Evolutionary conservation across 1,284 basidiomycete genomes (phyloP), one percentile per base, ranked within the genome.

Genomic region (Rhodotorula sp.): DNA sequence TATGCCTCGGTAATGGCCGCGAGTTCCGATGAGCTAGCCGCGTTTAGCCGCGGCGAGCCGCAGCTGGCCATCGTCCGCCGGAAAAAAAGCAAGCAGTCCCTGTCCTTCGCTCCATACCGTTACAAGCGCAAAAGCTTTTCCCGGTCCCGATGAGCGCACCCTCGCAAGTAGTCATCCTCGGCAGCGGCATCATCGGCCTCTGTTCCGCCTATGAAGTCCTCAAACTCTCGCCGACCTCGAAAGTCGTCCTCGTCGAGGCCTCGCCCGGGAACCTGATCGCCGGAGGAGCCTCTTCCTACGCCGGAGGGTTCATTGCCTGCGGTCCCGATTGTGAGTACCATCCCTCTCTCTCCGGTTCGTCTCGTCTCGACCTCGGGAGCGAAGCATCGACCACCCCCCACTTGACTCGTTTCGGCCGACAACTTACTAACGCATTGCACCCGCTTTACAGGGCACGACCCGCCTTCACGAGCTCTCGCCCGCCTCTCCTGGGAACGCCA

Each of bases 161-260:
- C 61, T 20, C 5, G 10, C 34, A 57, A 5, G 47, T 75, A 39
- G 58, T 65, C 39, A 47, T 76, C 31, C 48, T 76, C 62, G 75
- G 75, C 34, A 47, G 51, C 14, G 75, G 75, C 21, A 76, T 76
- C 64, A 60, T 76, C 34, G 69, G 70, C 2, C 68, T 76, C 48
- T 69, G 58, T 51, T 64, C 60, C 2, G 68, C 70, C 15, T 71
- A 69, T 64, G 67, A 72, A 63, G 23, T 61, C 20, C 70, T 76
- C 65, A 14, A 12, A 1, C 64, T 71, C 34, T 68, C 72, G 10
- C 20, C 52, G 15, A 52, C 57, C 0, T 5, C 39, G 39, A 43
- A 31, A 5, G 73, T 76, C 46, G 67, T 62, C 5, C 59, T 76
- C 49, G 46, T 76, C 71, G 75, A 76, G 43, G 61, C 58, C 39